Evolutionary conservation across 2,329 filamentous ascomycete genomes (phyloP).

Genomic region (Hypoxylon sp.): DNA sequence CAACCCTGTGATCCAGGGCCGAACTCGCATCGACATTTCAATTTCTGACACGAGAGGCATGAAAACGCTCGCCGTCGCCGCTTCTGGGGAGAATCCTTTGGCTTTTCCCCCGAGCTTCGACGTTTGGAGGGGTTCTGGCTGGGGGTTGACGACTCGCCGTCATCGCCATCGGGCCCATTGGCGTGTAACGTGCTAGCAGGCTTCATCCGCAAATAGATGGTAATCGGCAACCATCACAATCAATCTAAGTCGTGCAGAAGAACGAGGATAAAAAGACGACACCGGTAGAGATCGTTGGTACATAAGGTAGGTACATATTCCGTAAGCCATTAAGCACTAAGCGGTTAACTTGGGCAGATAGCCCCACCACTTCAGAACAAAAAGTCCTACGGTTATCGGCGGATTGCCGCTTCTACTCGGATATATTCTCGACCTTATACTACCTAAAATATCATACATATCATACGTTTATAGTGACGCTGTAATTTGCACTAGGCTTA

Average conservation of each 20-base stretch:
- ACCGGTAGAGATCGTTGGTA: slow-evolving; percentile 44
- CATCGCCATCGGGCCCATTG: neutral
- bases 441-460: no score
- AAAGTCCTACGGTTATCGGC: slow-evolving; percentile 30
- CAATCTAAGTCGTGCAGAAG: slow-evolving; percentile 2
- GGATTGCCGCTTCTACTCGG: neutral
- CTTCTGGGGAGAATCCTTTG: slow-evolving; percentile 37
- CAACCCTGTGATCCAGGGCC: slow-evolving; percentile 46
- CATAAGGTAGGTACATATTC: neutral
- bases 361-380: neutral
- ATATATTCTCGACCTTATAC: no score
- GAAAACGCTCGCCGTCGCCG: slow-evolving; percentile 48
- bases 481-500: no score
- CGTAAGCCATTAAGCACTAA: neutral
- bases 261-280: slow-evolving; percentile 2
- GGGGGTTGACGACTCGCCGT: slow-evolving; percentile 4
- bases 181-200: neutral
- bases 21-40: slow-evolving; percentile 50
- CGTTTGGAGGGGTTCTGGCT: slow-evolving; percentile 36
- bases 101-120: slow-evolving; percentile 22
- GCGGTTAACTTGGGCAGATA: no score
- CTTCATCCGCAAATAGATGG: slow-evolving; percentile 7
- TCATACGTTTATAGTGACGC: no score
- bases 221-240: neutral
- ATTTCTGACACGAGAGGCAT: slow-evolving; percentile 47